Base-by-base conservation (phyloP, 208 protist species). In the Vickermania ingenoplastis region DNA sequence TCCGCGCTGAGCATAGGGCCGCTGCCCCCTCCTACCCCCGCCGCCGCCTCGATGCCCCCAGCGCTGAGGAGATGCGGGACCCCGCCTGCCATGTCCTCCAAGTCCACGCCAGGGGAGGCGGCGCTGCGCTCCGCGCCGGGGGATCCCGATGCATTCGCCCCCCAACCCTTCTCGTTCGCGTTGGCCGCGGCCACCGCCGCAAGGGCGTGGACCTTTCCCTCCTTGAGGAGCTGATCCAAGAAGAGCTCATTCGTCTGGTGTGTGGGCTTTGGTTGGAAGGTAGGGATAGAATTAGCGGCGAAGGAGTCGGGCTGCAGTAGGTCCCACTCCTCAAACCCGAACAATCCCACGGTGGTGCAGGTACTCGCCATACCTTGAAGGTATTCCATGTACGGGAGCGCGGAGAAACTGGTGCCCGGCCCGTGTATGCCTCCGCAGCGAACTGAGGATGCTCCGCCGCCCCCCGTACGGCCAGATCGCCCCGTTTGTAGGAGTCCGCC, bases 281-380 rank as follows among this genome's bases (percentile, higher is more conserved):
- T 22, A 31, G 41, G 57, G 29, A 31, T 41, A n/a, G 57, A 14
- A 25, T 31, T 36, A 17, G 5, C 57, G 57, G 41, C 21, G 57
- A 54, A 61, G 57, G 57, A 48, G 29, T 17, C 5, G 22, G 30
- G 41, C 5, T 61, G 26, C 5, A 31, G 14, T 4, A 61, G 41
- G 25, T 54, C 57, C 57, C 57, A 61, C 31, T 11, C 26, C 21
- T 53, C 57, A 23, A 41, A 23, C 29, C 57, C 57, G 5, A 61
- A 22, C 41, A 53, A 17, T n/a, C 57, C 57, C n/a, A 61, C 57
- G 21, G 21, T 29, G 41, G 31, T 53, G 31, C 24, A 45, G 50
- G 50, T 25, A 21, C 50, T 54, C 50, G 24, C 50, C 21, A 17
- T 7, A 28, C 50, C 50, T 13, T 54, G 50, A 54, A 28, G 7